Conservation (phyloP, 2,329 filamentous ascomycete genomes). For the Trichophyton simii region DNA sequence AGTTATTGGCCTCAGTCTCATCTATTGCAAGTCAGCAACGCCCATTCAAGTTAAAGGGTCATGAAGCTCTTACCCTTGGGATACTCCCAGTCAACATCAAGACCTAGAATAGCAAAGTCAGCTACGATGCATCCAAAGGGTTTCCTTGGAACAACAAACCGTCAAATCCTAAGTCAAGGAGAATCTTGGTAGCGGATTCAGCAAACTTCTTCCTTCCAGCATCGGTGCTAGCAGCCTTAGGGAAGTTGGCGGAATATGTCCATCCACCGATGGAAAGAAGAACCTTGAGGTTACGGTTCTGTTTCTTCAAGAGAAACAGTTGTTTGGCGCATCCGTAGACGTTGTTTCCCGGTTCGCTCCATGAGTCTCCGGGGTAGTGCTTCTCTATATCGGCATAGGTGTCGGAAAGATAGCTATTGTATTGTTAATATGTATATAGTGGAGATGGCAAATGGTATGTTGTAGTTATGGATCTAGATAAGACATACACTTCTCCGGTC, state of each 20-base stretch:
- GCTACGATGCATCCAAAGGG: neutral
- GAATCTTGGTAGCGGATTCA: conserved; percentile 55
- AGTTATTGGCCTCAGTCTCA: conserved; percentile 31
- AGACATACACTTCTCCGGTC: conserved; percentile 59
- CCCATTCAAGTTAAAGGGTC: neutral
- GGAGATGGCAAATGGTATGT: neutral
- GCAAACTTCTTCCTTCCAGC: conserved; percentile 55
- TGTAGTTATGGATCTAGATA: neutral
- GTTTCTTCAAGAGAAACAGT: conserved; percentile 61
- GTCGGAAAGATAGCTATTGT: conserved; percentile 45
- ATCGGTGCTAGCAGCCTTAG: conserved; percentile 50
- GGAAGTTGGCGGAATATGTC: conserved; percentile 69
- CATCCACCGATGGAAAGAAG: conserved; percentile 75
- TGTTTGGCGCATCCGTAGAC: conserved; percentile 69
- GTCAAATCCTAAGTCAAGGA: conserved; percentile 67
- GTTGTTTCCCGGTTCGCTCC: conserved; percentile 57
- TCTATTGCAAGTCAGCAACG: conserved; percentile 19
- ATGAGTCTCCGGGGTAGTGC: conserved; percentile 54
- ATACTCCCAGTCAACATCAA: conserved; percentile 40
- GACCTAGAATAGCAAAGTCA: conserved; percentile 15
- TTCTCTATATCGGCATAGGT: conserved; percentile 56
- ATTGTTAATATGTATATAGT: neutral
- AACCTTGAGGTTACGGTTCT: conserved; percentile 61
- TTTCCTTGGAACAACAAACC: conserved; percentile 17
- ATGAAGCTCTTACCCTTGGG: conserved; percentile 23